Percentiles rank a stretch among this genome's conserved stretches.
These are phyloP conservation scores for Ustilago hordei DNA, from an alignment of 1,284 basidiomycete species.

Conservation along the genomic window DNA sequence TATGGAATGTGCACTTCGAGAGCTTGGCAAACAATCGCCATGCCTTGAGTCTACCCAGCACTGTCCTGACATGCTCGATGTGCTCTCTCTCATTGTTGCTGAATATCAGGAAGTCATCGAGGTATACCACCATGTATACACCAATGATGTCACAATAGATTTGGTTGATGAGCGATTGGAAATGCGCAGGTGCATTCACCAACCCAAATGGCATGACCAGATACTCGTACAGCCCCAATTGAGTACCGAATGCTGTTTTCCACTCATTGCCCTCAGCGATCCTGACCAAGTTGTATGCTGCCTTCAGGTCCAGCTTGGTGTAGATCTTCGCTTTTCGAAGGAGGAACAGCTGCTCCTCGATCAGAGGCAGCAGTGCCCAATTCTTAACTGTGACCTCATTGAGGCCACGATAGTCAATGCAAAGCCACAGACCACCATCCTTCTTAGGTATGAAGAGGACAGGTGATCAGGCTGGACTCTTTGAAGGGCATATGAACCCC, in stretches of 20 bases:
- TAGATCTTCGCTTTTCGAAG: slow-evolving; percentile 66
- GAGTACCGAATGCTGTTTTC: slow-evolving; percentile 59
- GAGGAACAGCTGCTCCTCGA: slow-evolving; percentile 70
- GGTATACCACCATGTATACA: slow-evolving; percentile 71
- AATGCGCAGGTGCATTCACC: slow-evolving; percentile 29
- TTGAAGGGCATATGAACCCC: slow-evolving; percentile 13
- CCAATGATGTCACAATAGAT: slow-evolving; percentile 69
- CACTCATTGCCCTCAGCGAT: slow-evolving; percentile 70
- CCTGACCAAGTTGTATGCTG: slow-evolving; percentile 70
- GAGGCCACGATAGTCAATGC: slow-evolving; percentile 72
- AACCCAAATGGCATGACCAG: slow-evolving; percentile 31
- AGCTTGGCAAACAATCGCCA: slow-evolving; percentile 19
- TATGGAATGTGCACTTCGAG: slow-evolving; percentile 44
- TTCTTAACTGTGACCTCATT: slow-evolving; percentile 71
- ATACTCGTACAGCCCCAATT: slow-evolving; percentile 17
- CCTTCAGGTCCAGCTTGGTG: slow-evolving; percentile 70
- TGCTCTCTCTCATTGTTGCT: slow-evolving; percentile 71
- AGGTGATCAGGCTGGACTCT: slow-evolving; percentile 69
- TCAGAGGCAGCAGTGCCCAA: slow-evolving; percentile 69
- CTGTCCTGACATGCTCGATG: slow-evolving; percentile 61
- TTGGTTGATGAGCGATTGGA: slow-evolving; percentile 68
- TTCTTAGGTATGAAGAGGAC: slow-evolving; percentile 74
- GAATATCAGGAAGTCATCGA: slow-evolving; percentile 73
- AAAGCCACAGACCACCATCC: slow-evolving; percentile 70
- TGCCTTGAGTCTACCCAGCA: slow-evolving; percentile 69